A percentile compares a stretch with the other conserved stretches of the same genome.
These are phyloP conservation scores for Linanthus parryae DNA, from an alignment of 148 eudicot genomes.

Conservation along the genomic window DNA sequence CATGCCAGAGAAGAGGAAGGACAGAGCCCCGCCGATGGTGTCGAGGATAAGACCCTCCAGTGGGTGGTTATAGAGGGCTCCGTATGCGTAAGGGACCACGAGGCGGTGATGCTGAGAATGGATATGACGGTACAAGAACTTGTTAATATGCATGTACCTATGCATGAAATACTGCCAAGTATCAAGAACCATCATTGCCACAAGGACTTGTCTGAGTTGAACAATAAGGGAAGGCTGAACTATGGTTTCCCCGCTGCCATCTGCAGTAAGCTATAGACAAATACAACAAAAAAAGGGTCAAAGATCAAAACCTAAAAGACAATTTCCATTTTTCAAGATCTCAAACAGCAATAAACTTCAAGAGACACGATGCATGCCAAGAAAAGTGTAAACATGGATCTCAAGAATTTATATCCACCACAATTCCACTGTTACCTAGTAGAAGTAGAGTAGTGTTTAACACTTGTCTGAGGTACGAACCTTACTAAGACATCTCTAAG, in stretches of 20 bases:
- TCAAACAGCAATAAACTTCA: too few relatives aligned
- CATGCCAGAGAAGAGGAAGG: constrained; percentile 50
- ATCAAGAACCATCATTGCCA: constrained; percentile 68
- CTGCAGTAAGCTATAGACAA: constrained; percentile 70
- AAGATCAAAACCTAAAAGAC: too few relatives aligned
- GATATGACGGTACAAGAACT: constrained; percentile 63
- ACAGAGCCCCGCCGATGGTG: constrained; percentile 10
- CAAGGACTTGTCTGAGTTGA: constrained; percentile 42
- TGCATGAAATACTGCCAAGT: constrained; percentile 6
- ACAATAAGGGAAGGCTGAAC: constrained; percentile 34
- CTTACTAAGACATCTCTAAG: too few relatives aligned
- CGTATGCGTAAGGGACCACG: constrained; percentile 79
- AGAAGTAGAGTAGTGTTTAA: too few relatives aligned
- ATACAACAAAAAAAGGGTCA: too few relatives aligned
- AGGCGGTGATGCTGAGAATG: constrained; percentile 89
- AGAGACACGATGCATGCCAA: too few relatives aligned
- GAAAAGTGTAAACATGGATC: too few relatives aligned
- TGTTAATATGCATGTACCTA: constrained; percentile 86
- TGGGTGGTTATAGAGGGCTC: constrained; percentile 40
- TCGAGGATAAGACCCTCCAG: constrained; percentile 5
- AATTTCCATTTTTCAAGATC: too few relatives aligned
- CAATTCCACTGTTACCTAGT: too few relatives aligned
- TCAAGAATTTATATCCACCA: too few relatives aligned
- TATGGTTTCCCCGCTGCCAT: constrained; percentile 21
- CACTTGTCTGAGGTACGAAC: too few relatives aligned